Evolutionary conservation across 345 rosid genomes (phyloP), one percentile per base, ranked within the genome.

Genomic region (Heritiera littoralis): DNA sequence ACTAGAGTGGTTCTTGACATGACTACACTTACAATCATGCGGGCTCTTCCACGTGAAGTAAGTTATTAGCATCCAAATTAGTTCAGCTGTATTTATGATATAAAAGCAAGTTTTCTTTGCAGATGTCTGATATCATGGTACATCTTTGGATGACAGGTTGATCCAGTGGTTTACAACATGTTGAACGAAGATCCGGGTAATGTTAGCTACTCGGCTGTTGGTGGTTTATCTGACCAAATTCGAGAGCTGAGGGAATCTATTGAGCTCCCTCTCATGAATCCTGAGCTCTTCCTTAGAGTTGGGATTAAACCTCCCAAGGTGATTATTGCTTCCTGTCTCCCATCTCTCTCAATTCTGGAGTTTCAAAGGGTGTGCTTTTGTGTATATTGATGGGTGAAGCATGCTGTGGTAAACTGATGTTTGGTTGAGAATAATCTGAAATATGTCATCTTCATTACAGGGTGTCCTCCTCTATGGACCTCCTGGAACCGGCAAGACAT

Each of bases 391-490:
- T n/a, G 59, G 17, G 15, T 61, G 46, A 58, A 10, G 63, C 76
- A 13, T 14, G 65, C 11, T 35, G 58, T 59, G n/a, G 52, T 49
- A 12, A 35, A 58, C 23, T 73, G 10, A 76, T 12, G 49, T 58
- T 70, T 67, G 23, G 49, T 56, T 40, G 11, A 15, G 40, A 9
- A 64, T 38, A 41, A 40, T 81, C 78, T 43, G 72, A 40, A 14
- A 78, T 64, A 30, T 58, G n/a, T 73, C 9, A 0, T 68, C 59
- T 41, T 63, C 78, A 40, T 71, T 80, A 64, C 85, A 95, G 98
- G 98, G 97, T 76, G 97, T 92, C 56, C 98, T 96, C 83, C 90
- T 96, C 49, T 96, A 96, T 88, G 99, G 97, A 76, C 99, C 99
- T 87, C 99, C 99, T 0, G 99, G 98, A 32, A 93, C 99, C 9